These are phyloP conservation scores for Kazachstania martiniae DNA, from an alignment of 805 yeast genomes.

Conservation along the genomic window DNA sequence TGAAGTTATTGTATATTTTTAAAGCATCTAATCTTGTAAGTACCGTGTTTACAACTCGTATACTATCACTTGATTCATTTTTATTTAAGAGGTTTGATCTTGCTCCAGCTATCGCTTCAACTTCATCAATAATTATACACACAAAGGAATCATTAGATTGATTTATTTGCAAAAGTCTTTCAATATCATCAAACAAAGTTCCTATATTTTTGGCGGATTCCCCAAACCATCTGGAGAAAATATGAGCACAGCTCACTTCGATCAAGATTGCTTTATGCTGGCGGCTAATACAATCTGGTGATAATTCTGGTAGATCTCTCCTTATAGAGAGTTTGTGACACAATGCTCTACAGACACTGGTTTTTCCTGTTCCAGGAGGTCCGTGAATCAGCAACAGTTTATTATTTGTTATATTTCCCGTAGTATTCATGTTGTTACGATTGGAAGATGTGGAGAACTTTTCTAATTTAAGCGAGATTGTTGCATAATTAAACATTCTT, in stretches of 20 bases:
- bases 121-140: slow-evolving; percentile 35
- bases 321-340: slow-evolving; percentile 32
- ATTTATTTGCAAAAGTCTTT: slow-evolving; percentile 13
- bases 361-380: slow-evolving; percentile 40
- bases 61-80: slow-evolving; percentile 34
- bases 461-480: slow-evolving; percentile 23
- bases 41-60: slow-evolving; percentile 35
- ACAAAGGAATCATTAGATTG: slow-evolving; percentile 16
- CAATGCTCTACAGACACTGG: slow-evolving; percentile 32
- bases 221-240: slow-evolving; percentile 38
- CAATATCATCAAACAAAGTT: slow-evolving; percentile 28
- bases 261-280: slow-evolving; percentile 24
- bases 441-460: slow-evolving; percentile 5
- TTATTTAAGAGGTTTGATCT: slow-evolving; percentile 27
- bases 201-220: slow-evolving; percentile 35
- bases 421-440: slow-evolving; percentile 1
- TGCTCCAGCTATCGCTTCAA: slow-evolving; percentile 36
- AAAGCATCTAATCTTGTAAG: slow-evolving; percentile 33
- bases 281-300: slow-evolving; percentile 1
- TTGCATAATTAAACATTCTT: slow-evolving; percentile 25
- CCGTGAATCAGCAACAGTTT: slow-evolving; percentile 30
- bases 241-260: slow-evolving; percentile 34
- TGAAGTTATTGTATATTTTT: slow-evolving; percentile 27
- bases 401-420: slow-evolving; percentile 14
- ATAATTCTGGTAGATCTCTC: slow-evolving; percentile 4